phyloP scores from a whole-genome alignment of 345 rosid species.

The Corchorus olitorius region DNA sequence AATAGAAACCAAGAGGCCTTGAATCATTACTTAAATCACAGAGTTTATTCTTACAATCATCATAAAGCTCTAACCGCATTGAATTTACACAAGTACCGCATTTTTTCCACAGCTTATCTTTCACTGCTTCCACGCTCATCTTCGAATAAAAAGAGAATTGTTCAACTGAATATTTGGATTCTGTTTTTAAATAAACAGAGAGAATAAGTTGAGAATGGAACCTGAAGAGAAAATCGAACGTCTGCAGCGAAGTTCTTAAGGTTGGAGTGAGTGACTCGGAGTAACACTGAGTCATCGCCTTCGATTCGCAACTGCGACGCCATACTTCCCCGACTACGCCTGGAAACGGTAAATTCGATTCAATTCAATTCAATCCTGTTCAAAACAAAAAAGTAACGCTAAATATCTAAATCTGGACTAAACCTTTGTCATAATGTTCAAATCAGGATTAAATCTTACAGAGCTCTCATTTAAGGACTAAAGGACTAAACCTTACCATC shows the following conservation, averaged over 20 bases:
- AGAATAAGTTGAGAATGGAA: constrained; percentile 15
- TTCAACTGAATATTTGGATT: not conserved
- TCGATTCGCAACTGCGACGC: constrained; percentile 47
- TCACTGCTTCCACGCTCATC: constrained; percentile 77
- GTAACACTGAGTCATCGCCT: constrained; percentile 65
- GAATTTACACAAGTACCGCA: constrained; percentile 78
- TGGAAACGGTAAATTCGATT: no score
- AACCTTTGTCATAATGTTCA: no score
- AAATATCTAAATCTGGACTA: no score
- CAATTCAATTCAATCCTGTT: no score
- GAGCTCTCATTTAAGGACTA: no score
- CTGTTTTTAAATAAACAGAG: not conserved
- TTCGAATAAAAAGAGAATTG: not conserved
- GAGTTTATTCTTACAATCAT: constrained; percentile 67
- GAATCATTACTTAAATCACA: constrained; percentile 51
- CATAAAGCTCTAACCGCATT: constrained; percentile 81
- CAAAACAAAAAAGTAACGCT: no score
- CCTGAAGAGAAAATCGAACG: constrained; percentile 76
- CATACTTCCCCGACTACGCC: constrained; percentile 8
- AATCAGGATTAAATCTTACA: no score
- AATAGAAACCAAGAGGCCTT: constrained; percentile 73
- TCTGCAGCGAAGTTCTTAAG: constrained; percentile 71
- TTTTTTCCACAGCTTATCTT: constrained; percentile 91
- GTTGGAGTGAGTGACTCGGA: constrained; percentile 80
- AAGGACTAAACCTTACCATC: no score